Evolutionary conservation across 179 eudicot genomes (phyloP).

Genomic region (Silene noctiflora): DNA sequence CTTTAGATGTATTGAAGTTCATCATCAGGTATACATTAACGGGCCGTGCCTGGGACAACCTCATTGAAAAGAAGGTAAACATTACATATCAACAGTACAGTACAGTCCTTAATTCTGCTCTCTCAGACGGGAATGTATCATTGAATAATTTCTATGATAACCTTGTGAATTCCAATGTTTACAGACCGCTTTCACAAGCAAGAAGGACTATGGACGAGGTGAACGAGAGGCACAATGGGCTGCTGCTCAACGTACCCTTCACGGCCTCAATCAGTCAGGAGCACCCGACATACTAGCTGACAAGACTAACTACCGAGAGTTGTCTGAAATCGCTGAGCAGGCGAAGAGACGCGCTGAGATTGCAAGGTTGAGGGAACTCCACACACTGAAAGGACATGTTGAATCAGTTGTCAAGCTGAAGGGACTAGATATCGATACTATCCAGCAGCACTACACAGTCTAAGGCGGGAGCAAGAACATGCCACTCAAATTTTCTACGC

Average conservation of each 20-base stretch:
- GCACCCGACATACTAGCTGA: constrained; percentile 45
- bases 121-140: neutral
- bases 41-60: constrained; percentile 68
- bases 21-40: constrained; percentile 53
- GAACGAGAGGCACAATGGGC: constrained; percentile 98
- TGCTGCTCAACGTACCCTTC: constrained; percentile 72
- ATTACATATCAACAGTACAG: neutral
- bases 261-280: constrained; percentile 61
- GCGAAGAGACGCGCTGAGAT: constrained; percentile 90
- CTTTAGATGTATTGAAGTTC: constrained; percentile 71
- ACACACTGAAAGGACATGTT: constrained; percentile 39
- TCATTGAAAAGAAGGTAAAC: constrained; percentile 54
- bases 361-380: constrained; percentile 63
- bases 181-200: constrained; percentile 78
- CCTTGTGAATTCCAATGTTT: neutral
- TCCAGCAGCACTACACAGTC: constrained; percentile 37
- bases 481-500: constrained; percentile 13
- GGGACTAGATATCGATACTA: constrained; percentile 34
- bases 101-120: neutral
- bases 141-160: neutral
- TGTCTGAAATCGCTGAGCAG: constrained; percentile 82
- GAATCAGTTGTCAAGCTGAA: constrained; percentile 40
- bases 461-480: constrained; percentile 15
- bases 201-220: constrained; percentile 75
- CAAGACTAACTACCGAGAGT: constrained; percentile 62